phyloP scores from a whole-genome alignment of 345 rosid species.

The Gossypium arboreum region DNA sequence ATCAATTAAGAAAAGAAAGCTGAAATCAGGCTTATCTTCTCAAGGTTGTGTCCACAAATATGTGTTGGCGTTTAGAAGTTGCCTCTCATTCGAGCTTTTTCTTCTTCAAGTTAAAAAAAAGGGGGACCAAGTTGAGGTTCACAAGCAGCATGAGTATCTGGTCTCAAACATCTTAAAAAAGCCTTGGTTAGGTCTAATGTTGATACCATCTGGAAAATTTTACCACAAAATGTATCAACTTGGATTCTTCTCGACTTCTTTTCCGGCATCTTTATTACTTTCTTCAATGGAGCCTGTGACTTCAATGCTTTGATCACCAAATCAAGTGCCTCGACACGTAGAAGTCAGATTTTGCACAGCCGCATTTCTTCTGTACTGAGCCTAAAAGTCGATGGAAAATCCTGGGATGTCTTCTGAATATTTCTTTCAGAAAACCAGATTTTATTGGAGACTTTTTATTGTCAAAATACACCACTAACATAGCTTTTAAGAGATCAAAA shows the following conservation, averaged over 20 bases:
- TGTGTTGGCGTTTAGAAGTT: too few relatives aligned
- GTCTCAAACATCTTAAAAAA: slow-evolving; percentile 49
- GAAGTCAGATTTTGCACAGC: slow-evolving; percentile 54
- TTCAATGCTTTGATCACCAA: slow-evolving; percentile 60
- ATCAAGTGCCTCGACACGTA: slow-evolving; percentile 75
- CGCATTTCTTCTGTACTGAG: slow-evolving; percentile 57
- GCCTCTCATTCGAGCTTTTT: too few relatives aligned
- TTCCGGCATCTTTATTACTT: slow-evolving; percentile 49
- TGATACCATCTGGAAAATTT: slow-evolving; percentile 60
- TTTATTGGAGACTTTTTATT: slow-evolving; percentile 72
- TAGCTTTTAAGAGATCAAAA: slow-evolving; percentile 43
- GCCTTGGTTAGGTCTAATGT: slow-evolving; percentile 44
- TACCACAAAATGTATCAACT: slow-evolving; percentile 63
- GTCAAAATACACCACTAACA: slow-evolving; percentile 56
- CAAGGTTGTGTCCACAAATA: too few relatives aligned
- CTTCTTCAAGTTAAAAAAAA: slow-evolving; percentile 49
- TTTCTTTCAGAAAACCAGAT: slow-evolving; percentile 68
- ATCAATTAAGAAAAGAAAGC: too few relatives aligned
- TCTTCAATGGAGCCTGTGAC: slow-evolving; percentile 36
- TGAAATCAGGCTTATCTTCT: too few relatives aligned
- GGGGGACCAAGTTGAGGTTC: slow-evolving; percentile 56
- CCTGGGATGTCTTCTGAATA: slow-evolving; percentile 69
- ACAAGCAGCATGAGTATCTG: slow-evolving; percentile 58
- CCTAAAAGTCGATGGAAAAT: slow-evolving; percentile 57
- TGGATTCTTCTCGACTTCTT: slow-evolving; percentile 59